Evolutionary conservation across 768 basidiomycete species (phyloP).

Genomic region (Mycena vulgaris): DNA sequence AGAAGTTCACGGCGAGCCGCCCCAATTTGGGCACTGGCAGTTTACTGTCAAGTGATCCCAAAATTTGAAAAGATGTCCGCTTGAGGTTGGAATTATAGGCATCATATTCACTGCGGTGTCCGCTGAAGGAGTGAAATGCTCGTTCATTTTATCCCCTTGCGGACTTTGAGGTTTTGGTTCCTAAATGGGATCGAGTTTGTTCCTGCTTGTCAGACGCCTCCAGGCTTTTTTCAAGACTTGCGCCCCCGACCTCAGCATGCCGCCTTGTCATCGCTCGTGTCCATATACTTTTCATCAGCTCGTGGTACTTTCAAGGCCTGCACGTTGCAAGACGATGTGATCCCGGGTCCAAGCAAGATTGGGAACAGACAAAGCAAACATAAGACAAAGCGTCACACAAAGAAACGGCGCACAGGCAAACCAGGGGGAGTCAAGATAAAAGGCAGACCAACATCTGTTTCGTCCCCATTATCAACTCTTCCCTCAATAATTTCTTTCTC

Average conservation of each 20-base stretch:
- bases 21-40: too few relatives aligned
- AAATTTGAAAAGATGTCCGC: too few relatives aligned
- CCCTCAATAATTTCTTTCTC: neutral
- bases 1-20: too few relatives aligned
- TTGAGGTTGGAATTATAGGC: too few relatives aligned
- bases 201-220: neutral
- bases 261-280: too few relatives aligned
- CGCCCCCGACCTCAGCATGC: too few relatives aligned
- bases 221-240: too few relatives aligned
- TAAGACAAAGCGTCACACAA: constrained; percentile 27
- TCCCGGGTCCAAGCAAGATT: neutral
- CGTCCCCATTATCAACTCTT: constrained; percentile 7
- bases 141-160: constrained; percentile 3
- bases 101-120: too few relatives aligned
- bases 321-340: neutral
- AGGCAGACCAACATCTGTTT: neutral
- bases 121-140: neutral
- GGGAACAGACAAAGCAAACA: constrained; percentile 24
- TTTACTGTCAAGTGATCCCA: too few relatives aligned
- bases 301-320: too few relatives aligned
- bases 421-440: constrained; percentile 7
- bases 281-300: too few relatives aligned
- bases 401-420: neutral
- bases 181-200: neutral
- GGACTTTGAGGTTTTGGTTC: constrained; percentile 17